These are phyloP conservation scores for Naganishia friedmannii DNA, from an alignment of 768 basidiomycete genomes.

Conservation along the genomic window DNA sequence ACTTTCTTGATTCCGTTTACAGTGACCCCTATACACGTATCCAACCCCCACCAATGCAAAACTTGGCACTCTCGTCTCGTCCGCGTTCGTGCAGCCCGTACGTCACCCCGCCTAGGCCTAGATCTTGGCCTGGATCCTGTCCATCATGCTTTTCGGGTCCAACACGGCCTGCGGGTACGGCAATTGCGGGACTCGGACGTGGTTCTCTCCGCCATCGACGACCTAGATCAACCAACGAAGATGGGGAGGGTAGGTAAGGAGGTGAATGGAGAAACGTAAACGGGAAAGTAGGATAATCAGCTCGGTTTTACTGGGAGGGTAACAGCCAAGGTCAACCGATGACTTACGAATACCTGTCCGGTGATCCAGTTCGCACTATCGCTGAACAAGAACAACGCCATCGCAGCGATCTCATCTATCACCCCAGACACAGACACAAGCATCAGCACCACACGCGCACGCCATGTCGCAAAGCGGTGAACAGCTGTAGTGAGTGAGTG, in stretches of 20 bases:
- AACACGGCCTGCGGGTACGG: slow-evolving; percentile 48
- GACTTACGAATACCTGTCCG: slow-evolving; percentile 64
- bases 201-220: slow-evolving; percentile 51
- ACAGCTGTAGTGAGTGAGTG: too few species aligned
- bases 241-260: slow-evolving; percentile 28
- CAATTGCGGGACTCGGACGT: slow-evolving; percentile 35
- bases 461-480: too few species aligned
- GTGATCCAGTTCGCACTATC: slow-evolving; percentile 72
- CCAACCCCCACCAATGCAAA: too few species aligned
- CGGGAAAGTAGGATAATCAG: neutral
- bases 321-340: neutral
- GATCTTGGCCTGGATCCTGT: slow-evolving; percentile 39
- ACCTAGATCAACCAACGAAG: slow-evolving; percentile 33
- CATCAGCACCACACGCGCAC: too few species aligned
- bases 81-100: too few species aligned
- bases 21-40: too few species aligned
- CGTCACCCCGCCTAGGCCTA: slow-evolving; percentile 19
- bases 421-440: neutral
- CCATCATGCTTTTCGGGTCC: slow-evolving; percentile 40
- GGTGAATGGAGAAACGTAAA: neutral
- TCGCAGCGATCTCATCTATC: slow-evolving; percentile 64
- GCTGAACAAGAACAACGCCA: slow-evolving; percentile 76
- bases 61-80: too few species aligned
- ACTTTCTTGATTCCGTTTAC: neutral
- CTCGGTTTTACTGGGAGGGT: neutral